Percentiles rank a stretch among this genome's conserved stretches.
Conservation (phyloP, 768 basidiomycete species). For the Lactarius pseudohatsudake region DNA sequence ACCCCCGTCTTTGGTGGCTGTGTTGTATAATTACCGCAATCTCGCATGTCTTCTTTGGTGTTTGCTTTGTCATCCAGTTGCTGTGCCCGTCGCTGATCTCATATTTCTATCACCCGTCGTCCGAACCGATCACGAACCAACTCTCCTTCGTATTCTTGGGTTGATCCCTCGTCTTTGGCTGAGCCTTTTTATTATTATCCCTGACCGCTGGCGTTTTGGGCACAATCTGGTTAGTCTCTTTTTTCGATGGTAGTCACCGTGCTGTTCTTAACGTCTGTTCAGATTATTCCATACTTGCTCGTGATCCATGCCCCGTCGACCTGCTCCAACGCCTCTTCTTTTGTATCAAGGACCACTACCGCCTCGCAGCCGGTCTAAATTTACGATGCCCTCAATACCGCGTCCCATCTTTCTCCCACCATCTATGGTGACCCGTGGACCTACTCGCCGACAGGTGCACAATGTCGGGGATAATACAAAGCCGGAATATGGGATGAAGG, state of each 20-base stretch:
- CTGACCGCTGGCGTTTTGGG: neutral
- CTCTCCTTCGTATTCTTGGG: slow-evolving; percentile 8
- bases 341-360: slow-evolving; percentile 63
- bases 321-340: slow-evolving; percentile 64
- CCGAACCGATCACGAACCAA: neutral
- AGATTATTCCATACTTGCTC: neutral
- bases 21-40: slow-evolving; percentile 13
- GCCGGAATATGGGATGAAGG: neutral
- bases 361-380: slow-evolving; percentile 57
- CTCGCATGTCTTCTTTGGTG: neutral
- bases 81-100: neutral
- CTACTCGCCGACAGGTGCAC: slow-evolving; percentile 10
- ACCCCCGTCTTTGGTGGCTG: slow-evolving; percentile 6
- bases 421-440: slow-evolving; percentile 1
- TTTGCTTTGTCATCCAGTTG: slow-evolving; percentile 26
- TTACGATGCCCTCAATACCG: slow-evolving; percentile 67
- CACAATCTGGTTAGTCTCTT: neutral
- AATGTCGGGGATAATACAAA: slow-evolving; percentile 34
- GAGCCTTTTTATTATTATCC: slow-evolving; percentile 7
- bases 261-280: neutral
- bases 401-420: slow-evolving; percentile 43
- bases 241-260: neutral
- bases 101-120: neutral
- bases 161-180: slow-evolving; percentile 21
- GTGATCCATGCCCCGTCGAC: slow-evolving; percentile 59